Percentiles rank a stretch among this genome's conserved stretches.
Conservation (phyloP, 1,139 yeast genomes). For the Blastobotrys ciferrii region DNA sequence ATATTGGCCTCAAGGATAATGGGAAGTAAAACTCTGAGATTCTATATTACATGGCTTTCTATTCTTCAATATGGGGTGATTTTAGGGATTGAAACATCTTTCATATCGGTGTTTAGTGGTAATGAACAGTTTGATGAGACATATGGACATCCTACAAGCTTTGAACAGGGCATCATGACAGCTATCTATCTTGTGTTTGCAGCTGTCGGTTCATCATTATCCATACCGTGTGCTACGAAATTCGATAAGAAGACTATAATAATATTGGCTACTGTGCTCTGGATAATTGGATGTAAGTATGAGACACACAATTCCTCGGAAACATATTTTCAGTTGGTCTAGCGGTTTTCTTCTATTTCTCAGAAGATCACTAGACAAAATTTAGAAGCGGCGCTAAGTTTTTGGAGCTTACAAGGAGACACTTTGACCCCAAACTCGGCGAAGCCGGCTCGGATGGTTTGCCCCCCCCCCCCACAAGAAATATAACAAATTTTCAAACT, state of each 20-base stretch:
- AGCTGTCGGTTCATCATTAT: slow-evolving; percentile 27
- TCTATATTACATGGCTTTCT: slow-evolving; percentile 41
- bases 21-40: not conserved
- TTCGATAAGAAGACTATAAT: slow-evolving; percentile 17
- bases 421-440: no score
- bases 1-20: not conserved
- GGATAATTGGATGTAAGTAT: slow-evolving; percentile 19
- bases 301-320: no score
- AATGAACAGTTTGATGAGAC: slow-evolving; percentile 42
- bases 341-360: no score
- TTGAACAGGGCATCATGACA: slow-evolving; percentile 43
- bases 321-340: no score
- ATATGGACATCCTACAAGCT: slow-evolving; percentile 46
- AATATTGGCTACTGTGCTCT: slow-evolving; percentile 11
- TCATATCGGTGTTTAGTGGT: slow-evolving; percentile 61
- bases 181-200: slow-evolving; percentile 47
- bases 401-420: no score
- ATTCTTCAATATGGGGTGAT: slow-evolving; percentile 45
- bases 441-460: no score
- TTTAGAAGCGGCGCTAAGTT: no score
- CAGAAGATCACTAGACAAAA: no score
- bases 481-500: no score
- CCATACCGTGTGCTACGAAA: slow-evolving; percentile 14
- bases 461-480: no score
- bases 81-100: slow-evolving; percentile 69